Base-by-base conservation (phyloP, 768 basidiomycete genomes). In the Nidularia pulvinata region DNA sequence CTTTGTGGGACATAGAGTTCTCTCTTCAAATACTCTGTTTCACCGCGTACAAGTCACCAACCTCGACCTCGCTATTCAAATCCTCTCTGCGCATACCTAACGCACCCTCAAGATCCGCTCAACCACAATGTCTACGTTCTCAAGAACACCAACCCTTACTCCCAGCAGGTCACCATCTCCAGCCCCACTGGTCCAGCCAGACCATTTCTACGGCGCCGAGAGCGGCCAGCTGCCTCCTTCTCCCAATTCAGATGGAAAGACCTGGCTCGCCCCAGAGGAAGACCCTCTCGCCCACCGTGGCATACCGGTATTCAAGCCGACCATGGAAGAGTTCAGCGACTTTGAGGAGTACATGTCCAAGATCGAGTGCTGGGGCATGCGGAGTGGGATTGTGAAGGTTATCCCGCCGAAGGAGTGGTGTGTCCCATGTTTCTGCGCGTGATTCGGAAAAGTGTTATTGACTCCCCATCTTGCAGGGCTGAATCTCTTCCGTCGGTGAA, bases 361-460 rank as follows among this genome's bases (percentile, higher is more conserved):
- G 55, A 80, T 98, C 45, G 93, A 95, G 66, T 81, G 84, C 55
- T 99, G 97, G 93, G 97, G 97, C 1, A 82, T 78, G 65, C 78
- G 78, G 53, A 94, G 93, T 58, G 97, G 97, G 22, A 96, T 98
- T 58, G 89, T 95, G 56, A 99, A 99, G 72, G 84, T 99, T 57
- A 89, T 99, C 55, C 96, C 96, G 33, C 96, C 96, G 4, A 84
- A 85, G 61, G 91, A 96, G 77, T 98, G 95, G 95, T 93, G 53
- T 65, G 89, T 71, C 14, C 39, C 39, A 35, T 58, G 61, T 47
- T 64, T 61, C 46, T 57, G 55, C 60, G 45, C 37, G 48, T 39
- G 19, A 35, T 33, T 37, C 52, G 42, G 49, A 25, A 52, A 43
- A 51, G 10, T 11, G 34, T 54, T 30, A 30, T 30, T 30, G 25